Percentiles rank a stretch among this genome's conserved stretches.
Conservation (phyloP, 495 filamentous ascomycete species). For the Corynascus novoguineensis region DNA sequence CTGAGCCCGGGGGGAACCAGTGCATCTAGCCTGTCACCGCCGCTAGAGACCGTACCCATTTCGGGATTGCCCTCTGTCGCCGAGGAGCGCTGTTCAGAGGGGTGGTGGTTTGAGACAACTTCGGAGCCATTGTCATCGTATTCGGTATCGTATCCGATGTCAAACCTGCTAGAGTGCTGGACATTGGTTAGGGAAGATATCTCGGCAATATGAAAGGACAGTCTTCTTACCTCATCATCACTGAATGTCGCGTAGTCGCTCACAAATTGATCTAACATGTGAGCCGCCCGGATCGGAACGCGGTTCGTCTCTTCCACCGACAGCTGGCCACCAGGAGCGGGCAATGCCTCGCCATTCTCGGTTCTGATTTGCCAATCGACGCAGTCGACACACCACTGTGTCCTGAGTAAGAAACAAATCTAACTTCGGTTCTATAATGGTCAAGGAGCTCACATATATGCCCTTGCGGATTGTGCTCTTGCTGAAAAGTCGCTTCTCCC, state of each 20-base stretch:
- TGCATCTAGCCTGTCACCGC: not conserved
- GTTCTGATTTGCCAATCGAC: constrained; percentile 36
- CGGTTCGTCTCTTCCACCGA: constrained; percentile 6
- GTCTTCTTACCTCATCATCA: not conserved
- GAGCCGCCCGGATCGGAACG: not conserved
- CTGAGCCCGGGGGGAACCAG: not conserved
- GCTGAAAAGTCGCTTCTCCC: constrained; percentile 49
- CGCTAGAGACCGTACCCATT: not conserved
- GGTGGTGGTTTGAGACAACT: not conserved
- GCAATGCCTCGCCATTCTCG: constrained; percentile 20
- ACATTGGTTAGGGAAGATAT: not conserved
- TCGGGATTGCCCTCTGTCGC: not conserved
- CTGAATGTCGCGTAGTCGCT: too few relatives aligned
- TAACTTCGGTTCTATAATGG: not conserved
- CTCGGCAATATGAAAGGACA: too few relatives aligned
- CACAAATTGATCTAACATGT: not conserved
- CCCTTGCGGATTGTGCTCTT: constrained; percentile 50
- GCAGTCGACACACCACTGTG: constrained; percentile 54
- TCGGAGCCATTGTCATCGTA: not conserved
- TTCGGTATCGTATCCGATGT: too few relatives aligned
- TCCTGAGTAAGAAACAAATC: constrained; percentile 1
- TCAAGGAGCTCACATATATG: constrained; percentile 40
- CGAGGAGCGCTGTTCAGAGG: too few relatives aligned
- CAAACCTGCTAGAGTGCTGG: not conserved
- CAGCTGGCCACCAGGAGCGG: constrained; percentile 5